Evolutionary conservation across 495 filamentous ascomycete species (phyloP), one percentile per base, ranked within the genome.

Genomic region (Hypoxylon intermedium): DNA sequence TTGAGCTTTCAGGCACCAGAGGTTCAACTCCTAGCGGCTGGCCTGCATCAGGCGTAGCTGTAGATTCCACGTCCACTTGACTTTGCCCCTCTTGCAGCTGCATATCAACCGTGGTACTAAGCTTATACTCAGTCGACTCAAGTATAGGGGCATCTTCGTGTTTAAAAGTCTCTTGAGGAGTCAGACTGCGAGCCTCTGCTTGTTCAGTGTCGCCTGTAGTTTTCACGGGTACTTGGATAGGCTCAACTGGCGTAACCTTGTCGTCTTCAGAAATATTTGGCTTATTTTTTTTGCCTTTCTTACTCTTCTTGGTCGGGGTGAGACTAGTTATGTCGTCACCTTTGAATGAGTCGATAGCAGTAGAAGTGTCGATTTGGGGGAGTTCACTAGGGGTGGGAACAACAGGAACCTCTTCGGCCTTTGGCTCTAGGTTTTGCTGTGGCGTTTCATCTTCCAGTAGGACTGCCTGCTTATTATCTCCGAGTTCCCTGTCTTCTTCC

Each of bases 201-300:
- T 24, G 33, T 13, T 63, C 46, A 6, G 47, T 51, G 24, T 12
- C 34, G 28, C 19, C 6, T 11, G 28, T 33, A 16, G 12, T 42
- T 23, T 56, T 49, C 21, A 21, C 16, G 46, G 41, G 26, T 36
- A 13, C 34, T 24, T 60, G 20, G 36, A 15, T 42, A 0, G 9
- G 9, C 15, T 70, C 64, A 19, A 54, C 50, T 44, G 60, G 57
- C 3, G 37, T 0, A 30, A 31, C 40, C 9, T 13, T n/a, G 6
- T 54, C 52, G 19, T 59, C 42, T 18, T n/a, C 30, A 5, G 33
- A 15, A 5, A 28, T 37, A 16, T 2, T 16, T 31, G 4, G 38
- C 56, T 60, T 44, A 50, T 62, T 67, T 54, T 71, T 69, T 58
- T 72, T 70, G 24, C 61, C 53, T 36, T 68, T 69, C 48, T 71